phyloP scores from a whole-genome alignment of 495 filamentous ascomycete genomes.

The Thermothielavioides terrestris region DNA sequence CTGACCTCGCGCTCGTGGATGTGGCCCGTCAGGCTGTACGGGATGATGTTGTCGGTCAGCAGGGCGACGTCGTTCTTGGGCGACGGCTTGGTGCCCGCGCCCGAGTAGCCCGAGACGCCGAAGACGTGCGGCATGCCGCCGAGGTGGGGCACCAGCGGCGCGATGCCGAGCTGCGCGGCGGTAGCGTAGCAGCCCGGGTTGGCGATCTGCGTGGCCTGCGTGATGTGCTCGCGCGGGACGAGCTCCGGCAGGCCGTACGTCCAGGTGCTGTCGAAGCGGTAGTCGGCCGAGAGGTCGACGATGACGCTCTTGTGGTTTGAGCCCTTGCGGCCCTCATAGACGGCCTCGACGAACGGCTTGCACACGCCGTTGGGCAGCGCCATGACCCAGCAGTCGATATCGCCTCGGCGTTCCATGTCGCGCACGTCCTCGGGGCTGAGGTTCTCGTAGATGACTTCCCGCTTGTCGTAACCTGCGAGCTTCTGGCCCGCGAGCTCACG shows the following conservation, averaged over 20 bases:
- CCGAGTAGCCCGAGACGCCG: slow-evolving; percentile 92
- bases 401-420: slow-evolving; percentile 80
- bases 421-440: slow-evolving; percentile 82
- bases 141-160: slow-evolving; percentile 71
- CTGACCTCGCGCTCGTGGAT: slow-evolving; percentile 93
- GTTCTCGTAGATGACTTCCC: slow-evolving; percentile 91
- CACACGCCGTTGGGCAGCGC: slow-evolving; percentile 95
- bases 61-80: slow-evolving; percentile 92
- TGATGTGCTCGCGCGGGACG: slow-evolving; percentile 65
- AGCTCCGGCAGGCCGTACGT: slow-evolving; percentile 94
- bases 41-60: slow-evolving; percentile 82
- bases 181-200: slow-evolving; percentile 98
- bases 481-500: slow-evolving; percentile 87
- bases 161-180: slow-evolving; percentile 86
- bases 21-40: slow-evolving; percentile 90
- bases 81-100: slow-evolving; percentile 90
- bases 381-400: slow-evolving; percentile 98
- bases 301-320: slow-evolving; percentile 66
- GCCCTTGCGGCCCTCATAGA: slow-evolving; percentile 57
- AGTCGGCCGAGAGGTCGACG: slow-evolving; percentile 90
- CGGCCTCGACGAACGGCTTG: slow-evolving; percentile 90
- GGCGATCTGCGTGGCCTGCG: slow-evolving; percentile 75
- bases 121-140: slow-evolving; percentile 79
- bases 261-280: slow-evolving; percentile 85
- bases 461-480: slow-evolving; percentile 84